These are phyloP conservation scores for Prunus mira DNA, from an alignment of 306 rosid genomes.

Conservation along the genomic window DNA sequence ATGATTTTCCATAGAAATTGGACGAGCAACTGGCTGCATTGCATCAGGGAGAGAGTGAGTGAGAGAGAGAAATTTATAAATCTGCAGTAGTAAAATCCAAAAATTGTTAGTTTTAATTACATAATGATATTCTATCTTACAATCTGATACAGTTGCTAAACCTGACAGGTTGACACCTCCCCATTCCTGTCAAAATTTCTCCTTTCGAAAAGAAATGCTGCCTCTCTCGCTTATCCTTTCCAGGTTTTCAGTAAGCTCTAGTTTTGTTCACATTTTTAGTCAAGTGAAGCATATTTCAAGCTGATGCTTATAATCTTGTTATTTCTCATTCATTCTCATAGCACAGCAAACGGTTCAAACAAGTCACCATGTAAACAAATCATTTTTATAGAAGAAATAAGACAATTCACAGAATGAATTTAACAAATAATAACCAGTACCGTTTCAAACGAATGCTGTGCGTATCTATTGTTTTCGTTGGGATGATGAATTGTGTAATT, in stretches of 20 bases:
- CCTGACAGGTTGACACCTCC: not conserved
- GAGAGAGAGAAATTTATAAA: not conserved
- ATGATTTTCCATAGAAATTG: not conserved
- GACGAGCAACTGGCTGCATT: conserved; percentile 7
- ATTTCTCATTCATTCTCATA: not conserved
- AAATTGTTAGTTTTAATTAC: not conserved
- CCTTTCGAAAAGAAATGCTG: not conserved
- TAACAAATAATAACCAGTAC: not conserved
- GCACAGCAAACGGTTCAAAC: not conserved
- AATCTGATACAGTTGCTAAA: not conserved
- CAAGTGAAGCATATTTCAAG: not conserved
- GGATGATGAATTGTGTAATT: not conserved
- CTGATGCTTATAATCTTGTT: not conserved
- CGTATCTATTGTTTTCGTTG: too few species aligned
- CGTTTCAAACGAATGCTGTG: too few species aligned
- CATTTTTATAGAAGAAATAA: too few species aligned
- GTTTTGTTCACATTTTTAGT: not conserved
- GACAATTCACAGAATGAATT: too few species aligned
- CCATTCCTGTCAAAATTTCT: not conserved
- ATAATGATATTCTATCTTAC: conserved; percentile 5
- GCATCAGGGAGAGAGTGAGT: not conserved
- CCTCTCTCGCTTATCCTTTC: not conserved
- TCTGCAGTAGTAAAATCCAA: not conserved
- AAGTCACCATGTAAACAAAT: not conserved
- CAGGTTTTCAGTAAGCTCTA: not conserved